A percentile compares a stretch with the other conserved stretches of the same genome.
phyloP scores from a whole-genome alignment of 495 filamentous ascomycete genomes.

The Xylaria venustula region DNA sequence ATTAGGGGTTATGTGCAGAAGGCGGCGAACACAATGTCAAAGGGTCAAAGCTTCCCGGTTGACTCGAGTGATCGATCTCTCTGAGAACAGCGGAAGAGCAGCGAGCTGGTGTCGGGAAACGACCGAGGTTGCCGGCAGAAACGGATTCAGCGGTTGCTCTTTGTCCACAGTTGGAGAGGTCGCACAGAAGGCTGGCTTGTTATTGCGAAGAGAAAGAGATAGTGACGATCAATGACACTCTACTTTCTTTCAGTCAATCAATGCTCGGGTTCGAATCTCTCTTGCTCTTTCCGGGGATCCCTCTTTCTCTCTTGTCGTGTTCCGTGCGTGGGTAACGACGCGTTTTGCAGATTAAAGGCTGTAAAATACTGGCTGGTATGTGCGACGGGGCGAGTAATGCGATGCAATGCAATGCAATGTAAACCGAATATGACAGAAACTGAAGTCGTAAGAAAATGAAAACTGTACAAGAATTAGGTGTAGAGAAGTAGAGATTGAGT shows the following conservation, averaged over 20 bases:
- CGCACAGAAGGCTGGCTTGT: not conserved
- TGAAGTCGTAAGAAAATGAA: conserved; percentile 9
- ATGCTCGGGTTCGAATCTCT: not conserved
- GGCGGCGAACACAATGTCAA: not conserved
- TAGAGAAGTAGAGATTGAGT: conserved; percentile 17
- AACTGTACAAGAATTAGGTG: conserved; percentile 19
- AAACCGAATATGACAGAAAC: conserved; percentile 12
- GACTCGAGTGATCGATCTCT: conserved; percentile 20
- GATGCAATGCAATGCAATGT: conserved; percentile 15
- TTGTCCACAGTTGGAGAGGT: conserved; percentile 13
- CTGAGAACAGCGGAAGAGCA: conserved; percentile 21
- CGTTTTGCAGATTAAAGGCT: conserved; percentile 12
- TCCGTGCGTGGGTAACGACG: not conserved
- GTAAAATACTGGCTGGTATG: conserved; percentile 9
- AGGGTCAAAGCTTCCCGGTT: conserved; percentile 22
- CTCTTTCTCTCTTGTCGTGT: not conserved
- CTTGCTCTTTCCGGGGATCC: not conserved
- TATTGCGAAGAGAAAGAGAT: not conserved
- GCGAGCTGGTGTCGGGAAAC: conserved; percentile 14
- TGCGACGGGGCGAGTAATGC: conserved; percentile 2
- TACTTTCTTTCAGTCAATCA: not conserved
- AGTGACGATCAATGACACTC: not conserved
- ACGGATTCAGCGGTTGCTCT: conserved; percentile 19
- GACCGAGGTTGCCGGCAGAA: conserved; percentile 21
- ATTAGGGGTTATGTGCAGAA: not conserved